phyloP scores from a whole-genome alignment of 345 rosid genomes.

The Aurinia saxatilis region DNA sequence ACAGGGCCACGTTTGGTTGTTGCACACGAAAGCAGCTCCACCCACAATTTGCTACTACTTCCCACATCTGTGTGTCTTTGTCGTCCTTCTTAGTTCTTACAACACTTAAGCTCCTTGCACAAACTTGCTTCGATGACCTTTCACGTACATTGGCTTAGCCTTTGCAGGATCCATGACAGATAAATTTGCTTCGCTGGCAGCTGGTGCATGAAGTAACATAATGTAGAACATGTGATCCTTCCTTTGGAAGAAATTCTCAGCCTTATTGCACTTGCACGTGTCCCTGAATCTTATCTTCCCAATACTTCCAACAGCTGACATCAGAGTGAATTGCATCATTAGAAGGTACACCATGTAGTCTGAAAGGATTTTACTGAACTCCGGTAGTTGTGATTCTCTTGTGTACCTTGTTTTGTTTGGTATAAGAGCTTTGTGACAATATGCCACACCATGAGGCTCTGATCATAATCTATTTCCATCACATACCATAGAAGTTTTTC shows the following conservation, averaged over 20 bases:
- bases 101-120: slow-evolving; percentile 34
- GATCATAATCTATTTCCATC: slow-evolving; percentile 33
- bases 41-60: slow-evolving; percentile 46
- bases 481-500: slow-evolving; percentile 31
- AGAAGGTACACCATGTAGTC: slow-evolving; percentile 53
- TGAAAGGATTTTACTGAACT: slow-evolving; percentile 36
- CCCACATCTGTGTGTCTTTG: slow-evolving; percentile 32
- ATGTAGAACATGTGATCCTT: slow-evolving; percentile 1
- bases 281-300: slow-evolving; percentile 40
- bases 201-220: too few species aligned
- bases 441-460: slow-evolving; percentile 47
- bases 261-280: slow-evolving; percentile 44
- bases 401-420: background rate
- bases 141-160: slow-evolving; percentile 33
- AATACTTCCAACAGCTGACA: slow-evolving; percentile 41
- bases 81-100: too few species aligned
- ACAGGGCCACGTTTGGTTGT: slow-evolving; percentile 44
- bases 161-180: slow-evolving; percentile 17
- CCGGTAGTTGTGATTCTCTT: background rate
- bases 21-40: slow-evolving; percentile 45
- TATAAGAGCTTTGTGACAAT: slow-evolving; percentile 51
- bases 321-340: slow-evolving; percentile 36
- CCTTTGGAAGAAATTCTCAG: slow-evolving; percentile 27
- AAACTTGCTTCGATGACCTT: slow-evolving; percentile 51
- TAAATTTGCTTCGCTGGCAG: slow-evolving; percentile 25